phyloP scores from a whole-genome alignment of 1,284 basidiomycete species.

The Schizopora paradoxa region DNA sequence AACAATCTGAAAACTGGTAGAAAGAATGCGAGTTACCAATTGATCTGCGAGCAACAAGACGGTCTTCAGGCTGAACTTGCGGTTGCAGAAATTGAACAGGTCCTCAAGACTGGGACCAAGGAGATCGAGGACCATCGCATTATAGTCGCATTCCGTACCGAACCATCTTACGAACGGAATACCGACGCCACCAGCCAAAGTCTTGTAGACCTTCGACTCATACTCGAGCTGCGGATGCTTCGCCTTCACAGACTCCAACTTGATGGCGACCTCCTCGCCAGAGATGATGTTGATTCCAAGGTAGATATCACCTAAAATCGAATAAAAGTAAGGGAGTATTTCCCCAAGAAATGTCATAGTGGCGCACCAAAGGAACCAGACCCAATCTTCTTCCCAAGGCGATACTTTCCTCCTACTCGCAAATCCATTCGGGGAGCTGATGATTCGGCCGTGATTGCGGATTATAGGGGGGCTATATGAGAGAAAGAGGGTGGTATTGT shows the following conservation, averaged over 20 bases:
- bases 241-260: conserved; percentile 99
- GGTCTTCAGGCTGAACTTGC: conserved; percentile 97
- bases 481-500: conserved; percentile 1
- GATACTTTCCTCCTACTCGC: conserved; percentile 96
- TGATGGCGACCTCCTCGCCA: conserved; percentile 99
- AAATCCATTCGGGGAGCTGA: conserved; percentile 82
- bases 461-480: conserved; percentile 16
- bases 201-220: conserved; percentile 96
- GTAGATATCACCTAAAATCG: conserved; percentile 86
- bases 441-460: conserved; percentile 55
- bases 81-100: conserved; percentile 99
- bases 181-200: conserved; percentile 95
- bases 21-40: conserved; percentile 53
- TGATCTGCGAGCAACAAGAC: conserved; percentile 96
- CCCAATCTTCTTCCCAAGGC: conserved; percentile 99
- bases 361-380: conserved; percentile 93
- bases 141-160: conserved; percentile 99
- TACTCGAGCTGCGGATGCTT: conserved; percentile 99
- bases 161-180: conserved; percentile 98
- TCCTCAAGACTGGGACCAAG: conserved; percentile 97
- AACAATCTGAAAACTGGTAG: conserved; percentile 14
- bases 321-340: conserved; percentile 8
- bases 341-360: conserved; percentile 12
- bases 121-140: conserved; percentile 98
- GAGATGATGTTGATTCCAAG: conserved; percentile 99